Evolutionary conservation across 176 grass and related monocot genomes (phyloP).

Genomic region (Coix lacrymajobi): DNA sequence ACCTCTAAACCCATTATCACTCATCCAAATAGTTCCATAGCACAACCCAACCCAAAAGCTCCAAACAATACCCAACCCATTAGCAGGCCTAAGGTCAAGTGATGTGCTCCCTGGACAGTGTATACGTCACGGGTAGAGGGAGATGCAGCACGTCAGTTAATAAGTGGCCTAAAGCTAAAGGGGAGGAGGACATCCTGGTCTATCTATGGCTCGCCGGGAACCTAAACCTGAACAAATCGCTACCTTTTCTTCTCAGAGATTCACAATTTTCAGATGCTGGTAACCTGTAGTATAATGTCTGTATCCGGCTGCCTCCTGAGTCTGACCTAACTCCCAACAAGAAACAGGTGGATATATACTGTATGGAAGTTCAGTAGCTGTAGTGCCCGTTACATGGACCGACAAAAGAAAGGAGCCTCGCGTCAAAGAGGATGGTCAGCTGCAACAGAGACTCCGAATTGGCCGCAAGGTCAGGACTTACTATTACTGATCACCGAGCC

Average conservation of each 20-base stretch:
- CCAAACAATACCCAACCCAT: no score
- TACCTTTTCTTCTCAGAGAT: background rate
- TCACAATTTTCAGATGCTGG: background rate
- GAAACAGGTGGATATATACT: background rate
- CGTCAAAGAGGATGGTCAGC: background rate
- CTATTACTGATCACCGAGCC: background rate
- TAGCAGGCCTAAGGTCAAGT: no score
- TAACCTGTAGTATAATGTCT: background rate
- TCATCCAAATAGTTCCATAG: no score
- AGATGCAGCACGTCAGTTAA: background rate
- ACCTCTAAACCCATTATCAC: no score
- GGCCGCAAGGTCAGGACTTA: background rate
- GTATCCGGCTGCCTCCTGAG: background rate
- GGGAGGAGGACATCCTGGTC: background rate
- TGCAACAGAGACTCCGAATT: constrained; percentile 1
- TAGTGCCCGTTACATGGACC: background rate
- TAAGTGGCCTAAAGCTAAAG: background rate
- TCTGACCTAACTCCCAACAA: constrained; percentile 1
- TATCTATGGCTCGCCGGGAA: background rate
- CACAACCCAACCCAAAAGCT: no score
- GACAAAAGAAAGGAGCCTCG: background rate
- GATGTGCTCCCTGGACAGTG: background rate
- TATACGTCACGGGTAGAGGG: background rate
- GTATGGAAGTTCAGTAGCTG: background rate
- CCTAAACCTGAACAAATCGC: background rate